phyloP scores from a whole-genome alignment of 2,329 filamentous ascomycete species.

The Penicillium sp. region DNA sequence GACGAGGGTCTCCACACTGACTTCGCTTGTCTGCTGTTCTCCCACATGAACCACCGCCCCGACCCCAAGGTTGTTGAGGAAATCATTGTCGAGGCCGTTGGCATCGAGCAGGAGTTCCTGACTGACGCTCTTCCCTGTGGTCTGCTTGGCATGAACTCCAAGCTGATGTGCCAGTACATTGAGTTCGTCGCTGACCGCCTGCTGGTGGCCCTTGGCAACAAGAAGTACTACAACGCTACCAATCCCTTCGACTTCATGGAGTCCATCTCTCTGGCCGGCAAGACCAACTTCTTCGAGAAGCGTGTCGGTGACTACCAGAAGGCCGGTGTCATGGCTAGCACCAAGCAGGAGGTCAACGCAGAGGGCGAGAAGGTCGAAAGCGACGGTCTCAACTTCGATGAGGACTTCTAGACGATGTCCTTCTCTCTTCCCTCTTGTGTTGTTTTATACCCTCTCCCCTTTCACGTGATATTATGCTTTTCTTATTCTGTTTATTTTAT shows the following conservation, averaged over 20 bases:
- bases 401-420: slow-evolving; percentile 74
- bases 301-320: slow-evolving; percentile 99
- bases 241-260: slow-evolving; percentile 99
- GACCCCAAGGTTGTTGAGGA: slow-evolving; percentile 74
- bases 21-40: slow-evolving; percentile 96
- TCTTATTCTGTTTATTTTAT: slow-evolving; percentile 18
- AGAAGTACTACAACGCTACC: slow-evolving; percentile 85
- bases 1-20: slow-evolving; percentile 99
- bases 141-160: slow-evolving; percentile 95
- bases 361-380: slow-evolving; percentile 45
- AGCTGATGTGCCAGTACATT: slow-evolving; percentile 99
- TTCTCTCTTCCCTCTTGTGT: slow-evolving; percentile 10
- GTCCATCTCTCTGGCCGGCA: slow-evolving; percentile 96
- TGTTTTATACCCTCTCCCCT: slow-evolving; percentile 26
- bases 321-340: slow-evolving; percentile 95
- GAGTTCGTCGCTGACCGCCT: slow-evolving; percentile 98
- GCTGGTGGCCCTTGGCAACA: slow-evolving; percentile 86
- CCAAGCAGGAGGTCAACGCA: slow-evolving; percentile 62
- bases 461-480: slow-evolving; percentile 28
- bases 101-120: slow-evolving; percentile 95
- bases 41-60: slow-evolving; percentile 91
- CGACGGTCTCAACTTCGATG: slow-evolving; percentile 82
- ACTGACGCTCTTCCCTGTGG: slow-evolving; percentile 90
- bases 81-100: slow-evolving; percentile 91
- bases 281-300: slow-evolving; percentile 99